Percentiles rank a stretch among this genome's conserved stretches.
phyloP scores from a whole-genome alignment of 108 stramenopile genomes.

The Pseudonitzschia delicatissima region DNA sequence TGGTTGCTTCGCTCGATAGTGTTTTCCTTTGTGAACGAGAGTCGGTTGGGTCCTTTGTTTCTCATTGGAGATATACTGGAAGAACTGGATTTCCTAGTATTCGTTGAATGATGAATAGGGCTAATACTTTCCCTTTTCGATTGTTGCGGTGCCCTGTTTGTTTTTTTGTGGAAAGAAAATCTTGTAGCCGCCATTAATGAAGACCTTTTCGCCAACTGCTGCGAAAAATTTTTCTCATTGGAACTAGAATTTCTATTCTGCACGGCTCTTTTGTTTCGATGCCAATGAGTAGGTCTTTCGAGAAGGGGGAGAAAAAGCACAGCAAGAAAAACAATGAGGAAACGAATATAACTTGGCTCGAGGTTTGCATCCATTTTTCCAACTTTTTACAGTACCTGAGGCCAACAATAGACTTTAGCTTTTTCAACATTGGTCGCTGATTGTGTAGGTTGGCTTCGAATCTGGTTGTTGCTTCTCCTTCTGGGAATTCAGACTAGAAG shows the following conservation, averaged over 20 bases:
- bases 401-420: conserved; percentile 20
- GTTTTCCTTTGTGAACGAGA: too few species aligned
- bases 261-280: neutral
- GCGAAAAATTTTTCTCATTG: neutral
- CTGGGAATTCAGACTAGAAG: neutral
- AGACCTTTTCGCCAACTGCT: neutral
- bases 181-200: conserved; percentile 6
- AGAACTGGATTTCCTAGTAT: too few species aligned
- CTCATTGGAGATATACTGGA: too few species aligned
- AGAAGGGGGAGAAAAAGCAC: neutral
- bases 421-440: conserved; percentile 12
- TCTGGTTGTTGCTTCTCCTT: neutral
- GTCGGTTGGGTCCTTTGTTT: too few species aligned
- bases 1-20: neutral
- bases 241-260: neutral
- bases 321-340: too few species aligned
- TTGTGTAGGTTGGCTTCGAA: neutral
- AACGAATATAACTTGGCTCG: too few species aligned
- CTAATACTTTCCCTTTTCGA: neutral
- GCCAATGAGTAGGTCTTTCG: conserved; percentile 19
- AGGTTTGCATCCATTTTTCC: too few species aligned
- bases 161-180: neutral
- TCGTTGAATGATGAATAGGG: too few species aligned
- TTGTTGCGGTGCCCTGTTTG: neutral
- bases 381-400: too few species aligned